phyloP scores from a whole-genome alignment of 2,329 filamentous ascomycete genomes.

The Lasiodiplodia sp. region DNA sequence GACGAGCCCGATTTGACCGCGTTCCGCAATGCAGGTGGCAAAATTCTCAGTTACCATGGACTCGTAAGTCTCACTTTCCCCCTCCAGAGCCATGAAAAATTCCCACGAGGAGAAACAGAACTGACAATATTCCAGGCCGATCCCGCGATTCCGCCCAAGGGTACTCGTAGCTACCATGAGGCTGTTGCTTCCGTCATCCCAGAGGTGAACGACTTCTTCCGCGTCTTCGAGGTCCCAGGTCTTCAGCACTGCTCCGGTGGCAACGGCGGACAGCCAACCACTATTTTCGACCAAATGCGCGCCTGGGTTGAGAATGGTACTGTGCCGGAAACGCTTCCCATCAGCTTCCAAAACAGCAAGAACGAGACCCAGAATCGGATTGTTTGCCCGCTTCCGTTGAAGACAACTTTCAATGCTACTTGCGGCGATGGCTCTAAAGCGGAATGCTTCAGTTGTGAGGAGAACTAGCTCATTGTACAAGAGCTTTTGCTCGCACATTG shows the following conservation, averaged over 20 bases:
- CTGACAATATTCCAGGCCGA: constrained; percentile 32
- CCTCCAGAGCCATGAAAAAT: not conserved
- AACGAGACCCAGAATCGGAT: constrained; percentile 27
- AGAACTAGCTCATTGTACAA: not conserved
- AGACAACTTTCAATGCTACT: constrained; percentile 16
- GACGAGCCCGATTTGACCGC: constrained; percentile 38
- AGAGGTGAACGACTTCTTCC: constrained; percentile 40
- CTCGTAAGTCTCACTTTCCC: constrained; percentile 10
- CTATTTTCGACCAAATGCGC: constrained; percentile 37
- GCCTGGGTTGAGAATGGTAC: constrained; percentile 42
- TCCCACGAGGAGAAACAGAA: not conserved
- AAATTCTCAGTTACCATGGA: constrained; percentile 42
- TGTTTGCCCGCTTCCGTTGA: constrained; percentile 35
- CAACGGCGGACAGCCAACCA: constrained; percentile 34
- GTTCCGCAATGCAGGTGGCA: constrained; percentile 37
- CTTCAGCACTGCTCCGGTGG: constrained; percentile 39
- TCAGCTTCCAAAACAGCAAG: constrained; percentile 31
- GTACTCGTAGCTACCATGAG: constrained; percentile 38
- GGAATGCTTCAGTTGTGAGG: constrained; percentile 1
- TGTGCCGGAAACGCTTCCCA: constrained; percentile 35
- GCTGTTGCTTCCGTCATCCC: constrained; percentile 36
- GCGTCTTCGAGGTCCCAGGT: constrained; percentile 43
- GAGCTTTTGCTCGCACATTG: too few relatives aligned
- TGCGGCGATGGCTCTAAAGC: constrained; percentile 4
- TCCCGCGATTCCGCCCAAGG: constrained; percentile 38